These are phyloP conservation scores for Chlorella sp. DNA, from an alignment of 139 green algal species.

Conservation along the genomic window DNA sequence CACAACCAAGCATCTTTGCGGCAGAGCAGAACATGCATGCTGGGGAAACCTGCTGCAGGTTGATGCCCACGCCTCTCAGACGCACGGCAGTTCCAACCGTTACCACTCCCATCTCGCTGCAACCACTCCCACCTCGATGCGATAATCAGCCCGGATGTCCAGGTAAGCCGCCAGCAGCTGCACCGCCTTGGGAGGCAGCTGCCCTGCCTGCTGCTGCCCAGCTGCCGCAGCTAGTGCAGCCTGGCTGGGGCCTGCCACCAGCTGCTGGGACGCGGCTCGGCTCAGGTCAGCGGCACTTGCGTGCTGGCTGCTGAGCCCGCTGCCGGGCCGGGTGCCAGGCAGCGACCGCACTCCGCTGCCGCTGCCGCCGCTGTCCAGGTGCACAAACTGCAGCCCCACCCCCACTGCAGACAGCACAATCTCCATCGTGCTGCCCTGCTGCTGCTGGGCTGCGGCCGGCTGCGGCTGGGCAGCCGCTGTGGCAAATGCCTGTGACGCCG, in stretches of 20 bases:
- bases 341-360: neutral
- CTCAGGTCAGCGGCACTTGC: neutral
- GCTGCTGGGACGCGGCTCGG: neutral
- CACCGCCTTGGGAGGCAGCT: conserved; percentile 30
- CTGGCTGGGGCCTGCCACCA: neutral
- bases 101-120: too few species aligned
- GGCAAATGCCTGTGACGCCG: neutral
- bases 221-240: neutral
- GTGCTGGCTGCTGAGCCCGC: neutral
- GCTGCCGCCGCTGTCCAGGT: conserved; percentile 36
- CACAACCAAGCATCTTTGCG: too few species aligned
- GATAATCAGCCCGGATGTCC: conserved; percentile 48
- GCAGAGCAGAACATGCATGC: too few species aligned
- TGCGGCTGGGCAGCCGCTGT: neutral
- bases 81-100: too few species aligned
- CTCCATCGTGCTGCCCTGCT: conserved; percentile 48
- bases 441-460: neutral
- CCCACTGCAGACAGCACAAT: conserved; percentile 58
- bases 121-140: conserved; percentile 18
- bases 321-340: conserved; percentile 4
- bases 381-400: conserved; percentile 66
- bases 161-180: conserved; percentile 61
- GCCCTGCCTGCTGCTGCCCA: neutral
- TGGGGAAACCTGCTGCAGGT: too few species aligned
- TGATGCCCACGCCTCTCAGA: too few species aligned